These are phyloP conservation scores for Penicillium soppii DNA, from an alignment of 495 filamentous ascomycete species.

Conservation along the genomic window DNA sequence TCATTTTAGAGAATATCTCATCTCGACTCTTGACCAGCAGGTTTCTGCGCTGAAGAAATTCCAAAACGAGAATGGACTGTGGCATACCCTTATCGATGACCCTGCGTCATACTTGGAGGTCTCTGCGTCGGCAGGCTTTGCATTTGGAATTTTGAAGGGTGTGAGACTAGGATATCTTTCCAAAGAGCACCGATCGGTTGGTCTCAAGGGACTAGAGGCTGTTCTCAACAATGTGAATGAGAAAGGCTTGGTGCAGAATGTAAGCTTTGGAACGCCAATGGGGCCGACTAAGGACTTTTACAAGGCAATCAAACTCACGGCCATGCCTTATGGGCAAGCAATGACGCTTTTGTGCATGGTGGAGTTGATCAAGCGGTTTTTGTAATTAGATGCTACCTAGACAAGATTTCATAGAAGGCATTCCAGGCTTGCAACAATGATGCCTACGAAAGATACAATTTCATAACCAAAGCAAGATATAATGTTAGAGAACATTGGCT, in stretches of 20 bases:
- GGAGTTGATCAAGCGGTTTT: neutral
- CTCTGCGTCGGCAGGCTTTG: constrained; percentile 63
- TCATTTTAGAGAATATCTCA: constrained; percentile 48
- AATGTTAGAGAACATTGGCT: too few relatives aligned
- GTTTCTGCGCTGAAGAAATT: constrained; percentile 47
- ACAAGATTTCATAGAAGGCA: too few relatives aligned
- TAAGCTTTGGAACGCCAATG: constrained; percentile 64
- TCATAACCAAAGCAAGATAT: too few relatives aligned
- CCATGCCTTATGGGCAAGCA: constrained; percentile 65
- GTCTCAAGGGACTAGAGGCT: constrained; percentile 51
- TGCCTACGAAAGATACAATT: too few relatives aligned
- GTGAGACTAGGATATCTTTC: constrained; percentile 48
- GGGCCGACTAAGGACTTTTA: constrained; percentile 59
- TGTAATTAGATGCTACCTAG: neutral
- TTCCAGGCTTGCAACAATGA: too few relatives aligned
- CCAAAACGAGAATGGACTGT: constrained; percentile 52
- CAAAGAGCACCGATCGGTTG: constrained; percentile 37
- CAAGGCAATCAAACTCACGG: constrained; percentile 57
- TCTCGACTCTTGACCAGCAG: constrained; percentile 54
- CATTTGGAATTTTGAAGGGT: constrained; percentile 58
- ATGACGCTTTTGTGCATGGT: constrained; percentile 34
- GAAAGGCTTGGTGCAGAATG: constrained; percentile 55
- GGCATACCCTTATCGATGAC: constrained; percentile 60
- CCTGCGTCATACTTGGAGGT: constrained; percentile 56
- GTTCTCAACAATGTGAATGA: constrained; percentile 52